Evolutionary conservation across 2,329 filamentous ascomycete genomes (phyloP), one percentile per base, ranked within the genome.

Genomic region (Fusarium transvaalense): DNA sequence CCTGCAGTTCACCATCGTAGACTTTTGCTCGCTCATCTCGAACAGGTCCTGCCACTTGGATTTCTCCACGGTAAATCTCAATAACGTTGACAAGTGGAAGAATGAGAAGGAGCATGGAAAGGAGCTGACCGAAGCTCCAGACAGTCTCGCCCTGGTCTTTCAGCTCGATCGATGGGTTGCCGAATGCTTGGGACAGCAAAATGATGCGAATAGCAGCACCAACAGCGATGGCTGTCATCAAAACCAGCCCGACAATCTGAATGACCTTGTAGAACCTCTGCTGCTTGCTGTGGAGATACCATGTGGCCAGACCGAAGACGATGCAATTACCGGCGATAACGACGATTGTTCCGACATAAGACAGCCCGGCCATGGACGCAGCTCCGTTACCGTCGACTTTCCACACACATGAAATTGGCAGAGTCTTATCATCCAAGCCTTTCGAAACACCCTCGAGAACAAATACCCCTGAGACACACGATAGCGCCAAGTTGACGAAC

Each of bases 351-450:
- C 87, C 88, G 1, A 84, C 81, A 60, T 86, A 85, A 25, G 84
- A 86, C 15, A 88, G 69, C 0, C 79, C 82, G 6, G 78, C 77
- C 56, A 84, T 83, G 21, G 76, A 72, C 0, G 81, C 70, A 10
- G 77, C 68, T 9, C 75, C 70, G 3, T 78, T 77, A 7, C 80
- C 77, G 14, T 77, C 76, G 1, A 83, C 74, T 35, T 83, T 71
- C 87, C 86, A 90, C 0, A 87, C 88, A 74, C 89, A 91, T 1
- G 81, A 83, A 51, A 91, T 85, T 1, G 89, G 88, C 32, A 91
- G 76, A 0, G 86, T 85, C 6, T 80, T 79, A 75, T 84, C 66
- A 64, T 82, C 76, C 64, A 90, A 75, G 17, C 84, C 82, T 58
- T 82, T 83, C 52, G 82, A 77, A 12, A 90, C 86, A 19, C 81